phyloP scores from a whole-genome alignment of 495 filamentous ascomycete species.

The Hyaloscypha finlandica region DNA sequence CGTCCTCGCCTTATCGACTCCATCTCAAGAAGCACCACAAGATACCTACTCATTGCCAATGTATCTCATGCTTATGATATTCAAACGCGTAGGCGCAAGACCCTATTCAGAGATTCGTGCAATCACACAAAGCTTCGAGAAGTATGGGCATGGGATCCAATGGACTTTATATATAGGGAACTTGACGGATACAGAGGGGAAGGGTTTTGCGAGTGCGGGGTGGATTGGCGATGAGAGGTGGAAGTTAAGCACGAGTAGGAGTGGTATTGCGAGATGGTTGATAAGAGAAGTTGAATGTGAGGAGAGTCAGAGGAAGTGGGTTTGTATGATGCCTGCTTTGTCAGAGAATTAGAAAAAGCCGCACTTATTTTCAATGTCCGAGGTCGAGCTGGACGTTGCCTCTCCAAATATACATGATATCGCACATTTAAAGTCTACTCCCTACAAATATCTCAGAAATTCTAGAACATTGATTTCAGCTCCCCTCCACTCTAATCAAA shows the following conservation, averaged over 20 bases:
- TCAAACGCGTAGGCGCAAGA: not conserved
- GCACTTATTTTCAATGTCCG: no score
- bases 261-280: not conserved
- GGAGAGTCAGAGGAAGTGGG: constrained; percentile 1
- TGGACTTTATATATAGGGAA: not conserved
- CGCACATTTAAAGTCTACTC: no score
- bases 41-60: not conserved
- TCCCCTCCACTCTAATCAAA: no score
- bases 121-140: not conserved
- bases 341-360: not conserved
- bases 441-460: no score
- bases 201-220: not conserved
- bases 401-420: no score
- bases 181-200: not conserved
- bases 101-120: not conserved
- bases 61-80: not conserved
- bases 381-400: no score
- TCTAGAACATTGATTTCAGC: no score
- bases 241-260: not conserved
- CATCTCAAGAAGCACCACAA: constrained; percentile 1
- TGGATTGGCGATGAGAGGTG: not conserved
- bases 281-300: not conserved
- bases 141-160: not conserved
- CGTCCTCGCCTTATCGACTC: not conserved
- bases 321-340: not conserved